Evolutionary conservation across 31 red algal genomes (phyloP).

Genomic region (Bonnemaisonia californica): DNA sequence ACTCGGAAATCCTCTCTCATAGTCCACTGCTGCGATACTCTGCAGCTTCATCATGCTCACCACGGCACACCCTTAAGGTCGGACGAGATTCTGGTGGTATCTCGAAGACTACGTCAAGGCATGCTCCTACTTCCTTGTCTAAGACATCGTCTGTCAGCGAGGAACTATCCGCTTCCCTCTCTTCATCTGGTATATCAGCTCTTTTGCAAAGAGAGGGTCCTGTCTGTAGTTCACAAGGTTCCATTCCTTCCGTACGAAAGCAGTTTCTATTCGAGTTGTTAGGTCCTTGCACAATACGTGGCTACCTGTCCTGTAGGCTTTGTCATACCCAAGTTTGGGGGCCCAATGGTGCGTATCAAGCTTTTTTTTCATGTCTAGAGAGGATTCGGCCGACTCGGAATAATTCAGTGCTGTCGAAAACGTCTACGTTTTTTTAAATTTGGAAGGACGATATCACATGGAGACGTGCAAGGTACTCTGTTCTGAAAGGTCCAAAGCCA

Average conservation of each 20-base stretch:
- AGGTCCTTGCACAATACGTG: neutral
- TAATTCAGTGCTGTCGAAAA: neutral
- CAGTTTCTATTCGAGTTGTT: neutral
- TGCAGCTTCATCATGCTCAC: neutral
- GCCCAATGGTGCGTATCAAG: neutral
- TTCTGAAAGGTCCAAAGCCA: neutral
- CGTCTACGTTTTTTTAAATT: neutral
- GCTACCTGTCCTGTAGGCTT: neutral
- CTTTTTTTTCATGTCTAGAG: neutral
- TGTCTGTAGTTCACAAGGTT: no score
- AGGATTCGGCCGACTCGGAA: neutral
- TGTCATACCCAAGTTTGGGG: neutral
- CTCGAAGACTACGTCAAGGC: no score
- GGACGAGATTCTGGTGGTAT: neutral
- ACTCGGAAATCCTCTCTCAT: neutral
- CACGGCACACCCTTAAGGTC: neutral
- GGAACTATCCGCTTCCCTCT: no score
- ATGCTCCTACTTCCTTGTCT: no score
- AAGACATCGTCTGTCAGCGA: no score
- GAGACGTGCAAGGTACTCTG: conserved; percentile 6
- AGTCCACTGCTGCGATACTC: neutral
- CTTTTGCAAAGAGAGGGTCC: neutral
- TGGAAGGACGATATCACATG: conserved; percentile 26
- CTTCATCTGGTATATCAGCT: no score
- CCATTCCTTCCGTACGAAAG: no score